Conservation (phyloP, 2,329 filamentous ascomycete genomes). For the Rosellinia necatrix region DNA sequence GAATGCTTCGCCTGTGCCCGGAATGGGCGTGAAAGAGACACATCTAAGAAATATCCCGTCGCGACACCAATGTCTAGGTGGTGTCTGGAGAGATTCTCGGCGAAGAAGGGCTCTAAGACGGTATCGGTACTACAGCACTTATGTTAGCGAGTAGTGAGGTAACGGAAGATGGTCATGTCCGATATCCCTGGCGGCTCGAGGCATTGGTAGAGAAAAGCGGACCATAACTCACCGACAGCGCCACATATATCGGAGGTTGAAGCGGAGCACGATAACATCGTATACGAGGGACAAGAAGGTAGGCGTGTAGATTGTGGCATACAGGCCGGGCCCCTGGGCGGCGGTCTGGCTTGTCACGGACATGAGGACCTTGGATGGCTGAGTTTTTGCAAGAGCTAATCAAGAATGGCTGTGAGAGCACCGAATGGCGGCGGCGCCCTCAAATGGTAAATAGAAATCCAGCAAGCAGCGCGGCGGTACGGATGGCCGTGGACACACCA, state of each 20-base stretch:
- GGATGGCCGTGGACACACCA: no score
- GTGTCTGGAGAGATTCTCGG: conserved; percentile 22
- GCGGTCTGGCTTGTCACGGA: not conserved
- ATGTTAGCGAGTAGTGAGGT: not conserved
- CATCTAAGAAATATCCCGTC: conserved; percentile 25
- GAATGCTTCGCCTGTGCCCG: conserved; percentile 29
- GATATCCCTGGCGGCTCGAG: not conserved
- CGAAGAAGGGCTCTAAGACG: conserved; percentile 27
- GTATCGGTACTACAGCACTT: conserved; percentile 11
- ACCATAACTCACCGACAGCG: conserved; percentile 37
- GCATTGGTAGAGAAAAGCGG: not conserved
- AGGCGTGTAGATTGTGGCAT: conserved; percentile 22
- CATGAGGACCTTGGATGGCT: not conserved
- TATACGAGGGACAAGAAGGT: conserved; percentile 24
- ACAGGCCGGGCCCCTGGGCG: not conserved
- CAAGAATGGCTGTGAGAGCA: not conserved
- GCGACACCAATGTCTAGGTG: conserved; percentile 30
- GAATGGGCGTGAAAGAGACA: conserved; percentile 25
- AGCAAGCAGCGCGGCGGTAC: no score
- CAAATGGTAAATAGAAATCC: conserved; percentile 6
- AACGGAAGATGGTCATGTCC: not conserved
- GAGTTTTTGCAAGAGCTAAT: not conserved
- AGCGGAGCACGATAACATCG: conserved; percentile 37
- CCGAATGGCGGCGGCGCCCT: not conserved
- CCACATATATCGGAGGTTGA: conserved; percentile 46